Conservation (phyloP, 192 early-diverging fungal species). For the Coemansia javaensis region DNA sequence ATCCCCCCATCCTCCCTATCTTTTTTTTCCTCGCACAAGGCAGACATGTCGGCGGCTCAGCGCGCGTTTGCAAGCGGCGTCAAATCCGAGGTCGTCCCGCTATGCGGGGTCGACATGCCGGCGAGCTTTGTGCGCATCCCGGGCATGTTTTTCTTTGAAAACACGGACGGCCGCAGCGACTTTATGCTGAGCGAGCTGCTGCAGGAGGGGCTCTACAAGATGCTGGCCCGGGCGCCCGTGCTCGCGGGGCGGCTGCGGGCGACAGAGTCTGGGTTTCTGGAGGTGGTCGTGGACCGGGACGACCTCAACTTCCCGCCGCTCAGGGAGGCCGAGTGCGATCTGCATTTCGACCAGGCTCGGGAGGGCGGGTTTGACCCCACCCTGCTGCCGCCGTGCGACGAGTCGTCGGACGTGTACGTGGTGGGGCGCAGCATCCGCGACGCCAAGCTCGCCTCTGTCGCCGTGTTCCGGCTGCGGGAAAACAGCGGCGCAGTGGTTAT, state of each 20-base stretch:
- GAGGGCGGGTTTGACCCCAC: background rate
- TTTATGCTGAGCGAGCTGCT: conserved; percentile 11
- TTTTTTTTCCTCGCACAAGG: too few relatives aligned
- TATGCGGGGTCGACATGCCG: background rate
- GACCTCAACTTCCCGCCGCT: conserved; percentile 1
- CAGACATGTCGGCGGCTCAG: too few relatives aligned
- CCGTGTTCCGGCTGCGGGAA: conserved; percentile 3
- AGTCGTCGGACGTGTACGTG: background rate
- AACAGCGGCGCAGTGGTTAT: conserved; percentile 14
- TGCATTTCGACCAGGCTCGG: conserved; percentile 1
- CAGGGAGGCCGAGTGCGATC: background rate
- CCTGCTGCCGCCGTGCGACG: background rate
- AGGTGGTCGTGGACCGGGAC: conserved; percentile 2
- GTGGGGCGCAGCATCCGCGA: background rate
- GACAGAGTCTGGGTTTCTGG: background rate
- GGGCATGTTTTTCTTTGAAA: background rate
- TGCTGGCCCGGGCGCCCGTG: background rate
- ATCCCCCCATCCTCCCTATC: too few relatives aligned
- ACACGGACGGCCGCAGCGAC: background rate
- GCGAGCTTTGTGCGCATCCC: conserved; percentile 1
- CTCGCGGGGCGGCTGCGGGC: conserved; percentile 1
- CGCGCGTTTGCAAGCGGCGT: too few relatives aligned
- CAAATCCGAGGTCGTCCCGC: background rate
- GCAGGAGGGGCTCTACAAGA: background rate
- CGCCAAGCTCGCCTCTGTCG: conserved; percentile 1